Conservation (phyloP, 805 yeast species). For the Ascoidea asiatica region DNA sequence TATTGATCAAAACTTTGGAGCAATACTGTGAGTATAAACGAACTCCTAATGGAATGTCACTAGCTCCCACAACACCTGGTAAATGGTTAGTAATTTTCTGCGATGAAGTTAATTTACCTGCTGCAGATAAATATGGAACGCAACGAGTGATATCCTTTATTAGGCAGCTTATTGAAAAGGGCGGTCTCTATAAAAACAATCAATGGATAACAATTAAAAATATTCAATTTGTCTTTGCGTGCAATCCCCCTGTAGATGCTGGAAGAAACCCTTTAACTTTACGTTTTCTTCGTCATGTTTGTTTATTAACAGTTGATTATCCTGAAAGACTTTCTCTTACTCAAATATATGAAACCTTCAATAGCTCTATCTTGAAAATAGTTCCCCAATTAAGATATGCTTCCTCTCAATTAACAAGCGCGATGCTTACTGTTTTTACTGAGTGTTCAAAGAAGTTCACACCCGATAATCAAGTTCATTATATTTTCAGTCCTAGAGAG, state of each 20-base stretch:
- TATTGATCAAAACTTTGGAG: slow-evolving; percentile 51
- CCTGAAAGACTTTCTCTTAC: slow-evolving; percentile 51
- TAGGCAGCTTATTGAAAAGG: slow-evolving; percentile 58
- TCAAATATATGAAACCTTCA: slow-evolving; percentile 56
- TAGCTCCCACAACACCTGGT: slow-evolving; percentile 48
- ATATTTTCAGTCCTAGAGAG: slow-evolving; percentile 81
- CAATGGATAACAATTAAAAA: slow-evolving; percentile 55
- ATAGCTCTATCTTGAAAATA: slow-evolving; percentile 38
- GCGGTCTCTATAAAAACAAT: slow-evolving; percentile 58
- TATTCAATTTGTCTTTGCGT: slow-evolving; percentile 86
- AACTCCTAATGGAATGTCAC: slow-evolving; percentile 33
- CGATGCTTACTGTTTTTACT: slow-evolving; percentile 21
- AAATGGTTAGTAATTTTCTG: slow-evolving; percentile 75
- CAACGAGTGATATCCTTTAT: slow-evolving; percentile 60
- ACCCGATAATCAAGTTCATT: slow-evolving; percentile 33
- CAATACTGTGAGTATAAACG: slow-evolving; percentile 55
- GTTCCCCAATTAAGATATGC: slow-evolving; percentile 27
- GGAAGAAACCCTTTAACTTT: slow-evolving; percentile 49
- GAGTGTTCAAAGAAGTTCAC: slow-evolving; percentile 36
- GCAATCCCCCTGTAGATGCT: slow-evolving; percentile 76
- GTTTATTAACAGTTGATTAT: slow-evolving; percentile 63
- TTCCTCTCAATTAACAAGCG: slow-evolving; percentile 1
- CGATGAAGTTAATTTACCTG: slow-evolving; percentile 83
- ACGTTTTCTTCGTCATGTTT: slow-evolving; percentile 54
- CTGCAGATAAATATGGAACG: slow-evolving; percentile 55